Conservation (phyloP, 768 basidiomycete species). For the Boletus sp. region DNA sequence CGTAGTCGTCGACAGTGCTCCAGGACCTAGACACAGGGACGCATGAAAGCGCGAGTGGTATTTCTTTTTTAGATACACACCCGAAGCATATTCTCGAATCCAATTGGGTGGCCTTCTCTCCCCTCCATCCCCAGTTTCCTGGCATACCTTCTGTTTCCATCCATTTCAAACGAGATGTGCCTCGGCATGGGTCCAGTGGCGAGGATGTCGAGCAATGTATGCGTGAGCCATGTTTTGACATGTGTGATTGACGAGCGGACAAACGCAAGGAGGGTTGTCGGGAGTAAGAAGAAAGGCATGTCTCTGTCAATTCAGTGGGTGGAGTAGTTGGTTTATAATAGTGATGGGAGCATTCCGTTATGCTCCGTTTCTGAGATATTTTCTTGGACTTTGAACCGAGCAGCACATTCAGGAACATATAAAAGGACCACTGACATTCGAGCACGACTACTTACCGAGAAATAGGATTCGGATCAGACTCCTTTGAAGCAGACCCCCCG, state of each 20-base stretch:
- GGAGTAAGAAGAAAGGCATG: neutral
- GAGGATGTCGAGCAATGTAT: conserved; percentile 64
- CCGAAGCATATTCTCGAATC: conserved; percentile 74
- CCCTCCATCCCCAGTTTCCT: conserved; percentile 60
- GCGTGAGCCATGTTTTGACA: conserved; percentile 24
- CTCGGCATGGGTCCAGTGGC: conserved; percentile 80
- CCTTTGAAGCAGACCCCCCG: too few relatives aligned
- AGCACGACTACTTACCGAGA: too few relatives aligned
- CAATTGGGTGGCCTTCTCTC: conserved; percentile 78
- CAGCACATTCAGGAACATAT: too few relatives aligned
- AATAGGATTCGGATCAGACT: too few relatives aligned
- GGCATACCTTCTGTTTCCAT: conserved; percentile 92
- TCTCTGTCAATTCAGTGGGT: neutral
- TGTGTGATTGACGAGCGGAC: conserved; percentile 6
- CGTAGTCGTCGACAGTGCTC: conserved; percentile 79
- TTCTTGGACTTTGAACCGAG: too few relatives aligned
- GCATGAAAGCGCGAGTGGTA: neutral
- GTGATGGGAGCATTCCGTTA: too few relatives aligned
- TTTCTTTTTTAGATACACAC: conserved; percentile 47
- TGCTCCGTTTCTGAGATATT: too few relatives aligned
- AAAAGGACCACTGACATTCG: too few relatives aligned
- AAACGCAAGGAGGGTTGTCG: conserved; percentile 3
- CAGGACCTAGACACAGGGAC: conserved; percentile 53
- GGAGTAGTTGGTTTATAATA: too few relatives aligned
- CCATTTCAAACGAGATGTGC: conserved; percentile 96